phyloP scores from a whole-genome alignment of 1,284 basidiomycete genomes.

The Phylloboletellus chloephorus region DNA sequence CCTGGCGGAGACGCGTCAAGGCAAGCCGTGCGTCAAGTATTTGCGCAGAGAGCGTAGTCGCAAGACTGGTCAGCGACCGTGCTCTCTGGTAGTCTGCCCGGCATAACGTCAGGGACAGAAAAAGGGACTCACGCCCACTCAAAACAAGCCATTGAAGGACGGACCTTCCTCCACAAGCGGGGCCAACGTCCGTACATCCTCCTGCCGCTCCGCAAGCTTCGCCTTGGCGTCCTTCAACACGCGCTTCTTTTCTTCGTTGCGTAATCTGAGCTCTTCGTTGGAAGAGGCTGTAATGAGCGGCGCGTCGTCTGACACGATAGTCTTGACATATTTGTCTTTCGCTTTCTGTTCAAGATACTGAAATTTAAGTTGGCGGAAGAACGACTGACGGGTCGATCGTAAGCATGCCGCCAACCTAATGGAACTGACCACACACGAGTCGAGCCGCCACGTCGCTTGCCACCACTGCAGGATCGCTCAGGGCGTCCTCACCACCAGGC shows the following conservation, averaged over 20 bases:
- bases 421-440: conserved; percentile 16
- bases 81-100: conserved; percentile 53
- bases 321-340: conserved; percentile 79
- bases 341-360: conserved; percentile 84
- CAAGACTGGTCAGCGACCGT: conserved; percentile 48
- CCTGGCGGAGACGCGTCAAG: conserved; percentile 70
- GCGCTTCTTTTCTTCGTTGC: conserved; percentile 68
- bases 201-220: conserved; percentile 53
- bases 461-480: conserved; percentile 28
- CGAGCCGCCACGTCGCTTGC: conserved; percentile 30
- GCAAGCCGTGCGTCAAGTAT: conserved; percentile 77
- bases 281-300: conserved; percentile 68
- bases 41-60: conserved; percentile 58
- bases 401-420: background rate
- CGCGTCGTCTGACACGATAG: conserved; percentile 78
- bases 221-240: conserved; percentile 60
- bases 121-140: background rate
- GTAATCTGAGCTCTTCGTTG: conserved; percentile 57
- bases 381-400: conserved; percentile 43
- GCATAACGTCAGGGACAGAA: conserved; percentile 2
- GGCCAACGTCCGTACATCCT: conserved; percentile 55
- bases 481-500: conserved; percentile 23
- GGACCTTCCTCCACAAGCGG: conserved; percentile 63
- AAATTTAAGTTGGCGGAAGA: conserved; percentile 79
- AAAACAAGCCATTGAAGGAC: conserved; percentile 10